Evolutionary conservation across 2,329 filamentous ascomycete genomes (phyloP).

Genomic region (Monilinia polystroma): DNA sequence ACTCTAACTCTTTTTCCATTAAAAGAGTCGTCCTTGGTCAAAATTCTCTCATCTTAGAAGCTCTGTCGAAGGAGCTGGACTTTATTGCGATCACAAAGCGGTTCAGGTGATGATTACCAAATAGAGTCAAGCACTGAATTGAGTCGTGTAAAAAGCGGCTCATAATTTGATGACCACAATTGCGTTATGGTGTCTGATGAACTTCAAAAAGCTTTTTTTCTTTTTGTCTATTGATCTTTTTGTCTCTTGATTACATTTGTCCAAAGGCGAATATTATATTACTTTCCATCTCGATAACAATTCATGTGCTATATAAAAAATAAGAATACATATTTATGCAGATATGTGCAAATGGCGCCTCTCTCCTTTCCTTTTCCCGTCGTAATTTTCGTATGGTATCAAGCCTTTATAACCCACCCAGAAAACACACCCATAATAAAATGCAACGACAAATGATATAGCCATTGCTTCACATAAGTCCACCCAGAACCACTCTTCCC

Average conservation of each 20-base stretch:
- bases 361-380: not conserved
- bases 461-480: constrained; percentile 60
- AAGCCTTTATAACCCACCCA: constrained; percentile 15
- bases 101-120: constrained; percentile 84
- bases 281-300: not conserved
- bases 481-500: constrained; percentile 84
- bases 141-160: constrained; percentile 43
- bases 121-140: constrained; percentile 99
- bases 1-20: constrained; percentile 40
- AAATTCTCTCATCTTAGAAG: constrained; percentile 46
- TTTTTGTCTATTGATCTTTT: constrained; percentile 16
- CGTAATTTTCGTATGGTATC: constrained; percentile 18
- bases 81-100: constrained; percentile 36
- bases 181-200: constrained; percentile 53
- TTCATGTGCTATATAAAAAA: not conserved
- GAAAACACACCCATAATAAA: constrained; percentile 9
- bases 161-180: constrained; percentile 48
- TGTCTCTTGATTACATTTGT: not conserved
- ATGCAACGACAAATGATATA: constrained; percentile 24
- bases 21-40: constrained; percentile 39
- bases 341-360: constrained; percentile 14
- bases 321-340: not conserved
- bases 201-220: constrained; percentile 30
- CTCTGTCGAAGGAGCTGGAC: constrained; percentile 70
- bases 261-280: not conserved